A percentile compares a stretch with the other conserved stretches of the same genome.
Conservation (phyloP, 371 early-diverging fungal species). For the Mortierella sp. region DNA sequence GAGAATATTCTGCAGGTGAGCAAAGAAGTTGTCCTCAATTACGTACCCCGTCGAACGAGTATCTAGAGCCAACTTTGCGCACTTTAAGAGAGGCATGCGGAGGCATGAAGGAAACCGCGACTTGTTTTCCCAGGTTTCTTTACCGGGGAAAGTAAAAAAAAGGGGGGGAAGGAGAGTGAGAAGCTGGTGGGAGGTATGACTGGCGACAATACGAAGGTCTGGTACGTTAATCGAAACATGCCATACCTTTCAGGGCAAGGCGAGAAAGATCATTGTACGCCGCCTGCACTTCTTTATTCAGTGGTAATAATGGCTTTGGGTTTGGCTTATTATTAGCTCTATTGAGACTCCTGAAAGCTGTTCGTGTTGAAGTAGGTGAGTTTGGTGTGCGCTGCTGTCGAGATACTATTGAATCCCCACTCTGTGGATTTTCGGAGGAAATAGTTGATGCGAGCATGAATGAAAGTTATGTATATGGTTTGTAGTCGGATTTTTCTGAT, state of each 20-base stretch:
- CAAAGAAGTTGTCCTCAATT: conserved; percentile 60
- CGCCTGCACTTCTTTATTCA: conserved; percentile 4
- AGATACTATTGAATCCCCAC: background rate
- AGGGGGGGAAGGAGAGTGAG: background rate
- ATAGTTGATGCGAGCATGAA: background rate
- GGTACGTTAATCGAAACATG: no score
- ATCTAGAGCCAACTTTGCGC: conserved; percentile 58
- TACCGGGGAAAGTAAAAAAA: background rate
- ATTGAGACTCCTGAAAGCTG: background rate
- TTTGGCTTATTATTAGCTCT: background rate
- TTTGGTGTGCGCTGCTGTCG: background rate
- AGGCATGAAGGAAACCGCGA: conserved; percentile 61
- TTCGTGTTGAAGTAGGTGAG: background rate
- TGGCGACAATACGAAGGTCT: no score
- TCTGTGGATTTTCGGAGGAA: conserved; percentile 3
- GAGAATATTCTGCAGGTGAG: conserved; percentile 59
- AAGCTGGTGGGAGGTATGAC: background rate
- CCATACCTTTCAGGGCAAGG: conserved; percentile 11
- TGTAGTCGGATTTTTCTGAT: background rate
- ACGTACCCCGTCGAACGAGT: conserved; percentile 36
- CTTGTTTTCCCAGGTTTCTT: conserved; percentile 56
- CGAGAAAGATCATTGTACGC: background rate
- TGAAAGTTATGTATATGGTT: background rate
- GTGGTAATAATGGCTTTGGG: background rate
- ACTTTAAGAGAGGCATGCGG: conserved; percentile 58